phyloP scores from a whole-genome alignment of 176 grass and related monocot species.

The Miscanthus lutarioriparius region DNA sequence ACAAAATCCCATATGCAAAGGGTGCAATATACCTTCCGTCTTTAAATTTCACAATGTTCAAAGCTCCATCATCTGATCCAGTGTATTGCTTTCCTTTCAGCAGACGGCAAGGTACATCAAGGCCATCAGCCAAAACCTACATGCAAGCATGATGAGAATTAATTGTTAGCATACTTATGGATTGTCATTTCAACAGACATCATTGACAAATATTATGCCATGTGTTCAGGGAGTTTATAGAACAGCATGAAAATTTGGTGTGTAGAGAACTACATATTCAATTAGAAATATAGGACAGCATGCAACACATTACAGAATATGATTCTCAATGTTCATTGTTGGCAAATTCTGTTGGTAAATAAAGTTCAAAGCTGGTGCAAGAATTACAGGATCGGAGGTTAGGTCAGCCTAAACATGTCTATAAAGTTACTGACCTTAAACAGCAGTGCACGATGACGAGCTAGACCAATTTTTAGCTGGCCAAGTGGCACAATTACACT shows the following conservation, averaged over 20 bases:
- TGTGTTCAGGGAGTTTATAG: not conserved
- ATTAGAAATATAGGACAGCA: conserved; percentile 21
- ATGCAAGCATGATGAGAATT: conserved; percentile 33
- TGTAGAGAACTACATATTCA: conserved; percentile 7
- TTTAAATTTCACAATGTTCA: conserved; percentile 86
- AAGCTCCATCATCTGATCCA: conserved; percentile 90
- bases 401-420: conserved; percentile 13
- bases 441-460: conserved; percentile 88
- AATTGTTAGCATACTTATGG: conserved; percentile 21
- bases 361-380: not conserved
- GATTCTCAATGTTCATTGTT: conserved; percentile 4
- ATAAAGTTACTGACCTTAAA: conserved; percentile 77
- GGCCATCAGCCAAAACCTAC: conserved; percentile 93
- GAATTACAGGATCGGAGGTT: conserved; percentile 8
- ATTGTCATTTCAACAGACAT: not conserved
- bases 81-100: conserved; percentile 95
- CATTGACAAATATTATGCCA: not conserved
- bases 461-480: conserved; percentile 78
- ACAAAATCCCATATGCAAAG: conserved; percentile 30
- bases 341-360: not conserved
- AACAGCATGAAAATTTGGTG: conserved; percentile 21
- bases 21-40: conserved; percentile 77
- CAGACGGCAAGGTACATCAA: conserved; percentile 77
- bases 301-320: conserved; percentile 27
- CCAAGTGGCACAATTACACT: conserved; percentile 79